phyloP scores from a whole-genome alignment of 23 red algal genomes.

The Agarophyton chilense region DNA sequence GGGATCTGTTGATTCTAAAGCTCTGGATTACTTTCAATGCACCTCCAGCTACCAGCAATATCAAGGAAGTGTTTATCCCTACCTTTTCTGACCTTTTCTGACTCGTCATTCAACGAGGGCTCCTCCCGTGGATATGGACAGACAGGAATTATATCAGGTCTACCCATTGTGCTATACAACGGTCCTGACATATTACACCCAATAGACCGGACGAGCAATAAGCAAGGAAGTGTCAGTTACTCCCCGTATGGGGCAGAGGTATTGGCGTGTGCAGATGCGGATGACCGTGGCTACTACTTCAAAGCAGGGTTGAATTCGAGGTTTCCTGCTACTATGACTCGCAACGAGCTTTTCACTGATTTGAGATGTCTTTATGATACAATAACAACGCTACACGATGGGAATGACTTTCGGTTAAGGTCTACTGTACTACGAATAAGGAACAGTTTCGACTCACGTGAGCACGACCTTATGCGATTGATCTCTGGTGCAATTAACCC shows the following conservation, averaged over 20 bases:
- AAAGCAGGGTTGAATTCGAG: not conserved
- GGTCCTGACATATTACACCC: not conserved
- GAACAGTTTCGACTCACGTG: conserved; percentile 28
- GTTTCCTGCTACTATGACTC: not conserved
- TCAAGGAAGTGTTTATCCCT: not conserved
- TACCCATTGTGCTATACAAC: not conserved
- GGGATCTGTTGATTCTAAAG: not conserved
- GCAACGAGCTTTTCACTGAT: conserved; percentile 1
- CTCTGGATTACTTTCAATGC: not conserved
- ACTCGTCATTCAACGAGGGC: not conserved
- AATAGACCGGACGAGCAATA: not conserved
- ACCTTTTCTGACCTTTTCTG: not conserved
- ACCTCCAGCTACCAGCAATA: not conserved
- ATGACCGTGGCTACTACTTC: not conserved
- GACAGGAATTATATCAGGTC: not conserved
- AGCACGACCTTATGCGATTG: conserved; percentile 31
- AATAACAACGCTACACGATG: conserved; percentile 19
- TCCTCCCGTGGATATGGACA: not conserved
- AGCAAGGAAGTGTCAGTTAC: not conserved
- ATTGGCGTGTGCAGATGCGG: not conserved
- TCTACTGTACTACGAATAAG: not conserved
- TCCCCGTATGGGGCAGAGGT: conserved; percentile 13
- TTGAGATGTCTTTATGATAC: conserved; percentile 4
- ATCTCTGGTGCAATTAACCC: not conserved
- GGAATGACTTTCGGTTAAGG: not conserved